These are phyloP conservation scores for Tuber brumale DNA, from an alignment of 495 filamentous ascomycete species.

Conservation along the genomic window DNA sequence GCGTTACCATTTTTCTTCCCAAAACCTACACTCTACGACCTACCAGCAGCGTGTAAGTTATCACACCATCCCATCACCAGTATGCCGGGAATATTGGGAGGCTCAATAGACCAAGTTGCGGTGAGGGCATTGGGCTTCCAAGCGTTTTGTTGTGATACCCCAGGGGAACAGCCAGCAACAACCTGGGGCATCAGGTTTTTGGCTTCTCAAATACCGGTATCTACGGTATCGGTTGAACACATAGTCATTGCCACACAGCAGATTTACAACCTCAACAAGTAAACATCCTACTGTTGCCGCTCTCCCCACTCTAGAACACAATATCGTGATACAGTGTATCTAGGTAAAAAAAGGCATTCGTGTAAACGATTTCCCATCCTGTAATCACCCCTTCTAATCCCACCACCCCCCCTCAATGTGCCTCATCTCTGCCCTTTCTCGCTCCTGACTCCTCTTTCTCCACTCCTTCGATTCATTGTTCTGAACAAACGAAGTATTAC, in stretches of 20 bases:
- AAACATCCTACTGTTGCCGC: too few species aligned
- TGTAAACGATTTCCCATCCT: background rate
- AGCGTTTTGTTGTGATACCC: too few species aligned
- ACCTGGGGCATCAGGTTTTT: background rate
- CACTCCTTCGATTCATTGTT: constrained; percentile 56
- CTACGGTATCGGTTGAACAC: background rate
- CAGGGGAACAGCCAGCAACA: too few species aligned
- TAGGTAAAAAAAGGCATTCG: background rate
- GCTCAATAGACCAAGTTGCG: too few species aligned
- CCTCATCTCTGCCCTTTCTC: constrained; percentile 32
- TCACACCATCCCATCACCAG: too few species aligned
- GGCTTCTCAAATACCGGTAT: background rate
- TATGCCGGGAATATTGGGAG: too few species aligned
- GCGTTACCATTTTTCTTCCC: too few species aligned
- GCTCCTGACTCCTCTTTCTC: constrained; percentile 50
- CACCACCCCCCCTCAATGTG: constrained; percentile 16
- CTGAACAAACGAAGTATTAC: constrained; percentile 58
- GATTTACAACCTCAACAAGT: background rate
- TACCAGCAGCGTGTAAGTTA: too few species aligned
- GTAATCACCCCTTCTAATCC: background rate
- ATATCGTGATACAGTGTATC: background rate
- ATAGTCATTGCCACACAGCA: background rate
- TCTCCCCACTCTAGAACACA: background rate
- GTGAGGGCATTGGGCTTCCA: too few species aligned
- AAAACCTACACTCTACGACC: too few species aligned